Conservation (phyloP, 2,329 filamentous ascomycete species). For the Fusarium sp. region DNA sequence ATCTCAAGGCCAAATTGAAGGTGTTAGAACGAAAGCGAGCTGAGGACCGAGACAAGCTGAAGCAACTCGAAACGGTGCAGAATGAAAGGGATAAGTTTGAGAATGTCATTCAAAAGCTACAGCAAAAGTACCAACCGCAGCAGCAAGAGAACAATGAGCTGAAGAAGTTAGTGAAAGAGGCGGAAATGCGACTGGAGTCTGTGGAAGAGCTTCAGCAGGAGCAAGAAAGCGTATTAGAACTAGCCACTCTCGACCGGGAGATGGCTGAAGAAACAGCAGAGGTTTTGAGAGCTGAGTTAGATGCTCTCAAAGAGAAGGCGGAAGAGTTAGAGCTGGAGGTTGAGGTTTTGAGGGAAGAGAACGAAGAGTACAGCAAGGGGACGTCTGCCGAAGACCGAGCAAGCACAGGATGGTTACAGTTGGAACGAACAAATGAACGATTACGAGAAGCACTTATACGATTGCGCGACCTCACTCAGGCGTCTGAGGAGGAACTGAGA, state of each 20-base stretch:
- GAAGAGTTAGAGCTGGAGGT: slow-evolving; percentile 91
- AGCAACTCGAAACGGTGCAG: slow-evolving; percentile 79
- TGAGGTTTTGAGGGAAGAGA: slow-evolving; percentile 88
- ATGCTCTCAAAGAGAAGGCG: slow-evolving; percentile 76
- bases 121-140: slow-evolving; percentile 87
- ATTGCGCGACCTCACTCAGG: slow-evolving; percentile 86
- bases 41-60: slow-evolving; percentile 88
- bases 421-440: slow-evolving; percentile 90
- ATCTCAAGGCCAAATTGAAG: slow-evolving; percentile 87
- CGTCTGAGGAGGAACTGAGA: slow-evolving; percentile 83
- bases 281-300: slow-evolving; percentile 81
- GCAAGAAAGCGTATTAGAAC: slow-evolving; percentile 85
- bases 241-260: slow-evolving; percentile 89
- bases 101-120: slow-evolving; percentile 87
- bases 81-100: slow-evolving; percentile 83
- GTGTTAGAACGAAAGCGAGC: slow-evolving; percentile 87
- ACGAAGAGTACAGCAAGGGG: slow-evolving; percentile 82
- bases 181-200: slow-evolving; percentile 72
- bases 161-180: slow-evolving; percentile 81
- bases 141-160: slow-evolving; percentile 82
- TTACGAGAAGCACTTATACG: slow-evolving; percentile 86
- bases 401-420: slow-evolving; percentile 87
- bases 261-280: slow-evolving; percentile 97
- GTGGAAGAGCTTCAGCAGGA: slow-evolving; percentile 82
- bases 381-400: slow-evolving; percentile 90